Percentiles rank a stretch among this genome's conserved stretches.
Evolutionary conservation across 352 stramenopile genomes (phyloP).

Genomic region (Phytophthora colocasiae): DNA sequence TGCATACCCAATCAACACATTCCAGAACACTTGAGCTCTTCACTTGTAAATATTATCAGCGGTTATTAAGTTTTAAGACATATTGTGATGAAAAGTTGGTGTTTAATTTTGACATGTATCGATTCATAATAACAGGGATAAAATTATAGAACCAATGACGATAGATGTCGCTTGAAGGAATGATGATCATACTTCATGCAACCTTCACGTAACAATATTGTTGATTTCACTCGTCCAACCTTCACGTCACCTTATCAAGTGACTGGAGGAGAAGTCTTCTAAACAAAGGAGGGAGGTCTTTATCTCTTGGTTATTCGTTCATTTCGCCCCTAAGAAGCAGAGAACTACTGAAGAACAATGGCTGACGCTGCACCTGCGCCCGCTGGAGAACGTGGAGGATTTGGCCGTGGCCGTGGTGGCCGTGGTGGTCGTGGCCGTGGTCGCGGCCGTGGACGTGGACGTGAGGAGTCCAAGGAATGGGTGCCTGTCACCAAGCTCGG

Average conservation of each 20-base stretch:
- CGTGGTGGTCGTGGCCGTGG: conserved; percentile 84
- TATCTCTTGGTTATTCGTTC: conserved; percentile 67
- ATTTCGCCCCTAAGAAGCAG: conserved; percentile 83
- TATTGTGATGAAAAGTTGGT: no score
- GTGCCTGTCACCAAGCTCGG: conserved; percentile 99
- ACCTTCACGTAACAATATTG: not conserved
- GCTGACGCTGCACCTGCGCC: conserved; percentile 70
- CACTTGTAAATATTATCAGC: no score
- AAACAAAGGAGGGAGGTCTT: no score
- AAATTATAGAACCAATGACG: not conserved
- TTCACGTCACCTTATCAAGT: conserved; percentile 45
- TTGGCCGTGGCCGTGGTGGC: conserved; percentile 91
- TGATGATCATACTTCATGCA: conserved; percentile 2
- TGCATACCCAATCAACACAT: conserved; percentile 19
- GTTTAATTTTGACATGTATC: no score
- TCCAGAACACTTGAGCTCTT: conserved; percentile 10
- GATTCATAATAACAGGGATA: not conserved
- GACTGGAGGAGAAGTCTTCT: conserved; percentile 43
- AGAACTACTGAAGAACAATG: conserved; percentile 55
- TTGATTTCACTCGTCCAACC: conserved; percentile 11
- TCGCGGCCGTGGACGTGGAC: conserved; percentile 83
- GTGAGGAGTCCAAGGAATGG: conserved; percentile 97
- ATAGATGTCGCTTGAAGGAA: conserved; percentile 15
- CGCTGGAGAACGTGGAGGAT: conserved; percentile 93
- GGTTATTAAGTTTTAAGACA: no score